Conservation (phyloP, 169 alveolate species). For the Plasmodium gonderi region DNA sequence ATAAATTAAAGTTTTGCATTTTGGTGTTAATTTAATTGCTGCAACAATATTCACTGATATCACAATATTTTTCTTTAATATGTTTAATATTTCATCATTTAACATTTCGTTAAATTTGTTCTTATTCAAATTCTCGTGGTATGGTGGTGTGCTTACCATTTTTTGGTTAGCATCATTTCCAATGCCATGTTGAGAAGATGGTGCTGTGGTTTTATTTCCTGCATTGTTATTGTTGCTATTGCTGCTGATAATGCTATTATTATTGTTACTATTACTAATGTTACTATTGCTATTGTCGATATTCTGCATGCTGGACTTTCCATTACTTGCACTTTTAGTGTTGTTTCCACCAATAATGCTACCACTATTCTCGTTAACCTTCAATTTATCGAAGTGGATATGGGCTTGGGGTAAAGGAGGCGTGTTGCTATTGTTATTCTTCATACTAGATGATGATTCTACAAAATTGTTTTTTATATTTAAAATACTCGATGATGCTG, state of each 20-base stretch:
- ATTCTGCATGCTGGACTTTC: background rate
- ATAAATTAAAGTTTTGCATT: slow-evolving; percentile 28
- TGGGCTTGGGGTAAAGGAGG: background rate
- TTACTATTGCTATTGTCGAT: background rate
- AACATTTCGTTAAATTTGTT: slow-evolving; percentile 21
- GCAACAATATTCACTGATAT: slow-evolving; percentile 34
- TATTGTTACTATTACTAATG: background rate
- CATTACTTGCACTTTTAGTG: background rate
- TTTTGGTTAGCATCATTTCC: background rate
- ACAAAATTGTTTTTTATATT: slow-evolving; percentile 17
- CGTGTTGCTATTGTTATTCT: background rate
- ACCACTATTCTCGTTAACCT: slow-evolving; percentile 4
- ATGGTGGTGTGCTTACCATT: background rate
- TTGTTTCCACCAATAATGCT: background rate
- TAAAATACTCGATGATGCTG: slow-evolving; percentile 11
- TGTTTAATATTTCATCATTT: slow-evolving; percentile 40
- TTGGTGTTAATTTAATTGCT: slow-evolving; percentile 11
- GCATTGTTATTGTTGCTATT: background rate
- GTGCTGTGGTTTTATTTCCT: background rate
- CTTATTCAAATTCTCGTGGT: background rate
- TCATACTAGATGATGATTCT: background rate
- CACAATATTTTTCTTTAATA: slow-evolving; percentile 46
- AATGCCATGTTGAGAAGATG: background rate
- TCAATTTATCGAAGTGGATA: slow-evolving; percentile 6
- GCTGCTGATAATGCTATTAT: background rate